Percentiles rank a stretch among this genome's conserved stretches.
Evolutionary conservation across 75 land plant genomes (phyloP).

Genomic region (Chamaecyparis obtusa): DNA sequence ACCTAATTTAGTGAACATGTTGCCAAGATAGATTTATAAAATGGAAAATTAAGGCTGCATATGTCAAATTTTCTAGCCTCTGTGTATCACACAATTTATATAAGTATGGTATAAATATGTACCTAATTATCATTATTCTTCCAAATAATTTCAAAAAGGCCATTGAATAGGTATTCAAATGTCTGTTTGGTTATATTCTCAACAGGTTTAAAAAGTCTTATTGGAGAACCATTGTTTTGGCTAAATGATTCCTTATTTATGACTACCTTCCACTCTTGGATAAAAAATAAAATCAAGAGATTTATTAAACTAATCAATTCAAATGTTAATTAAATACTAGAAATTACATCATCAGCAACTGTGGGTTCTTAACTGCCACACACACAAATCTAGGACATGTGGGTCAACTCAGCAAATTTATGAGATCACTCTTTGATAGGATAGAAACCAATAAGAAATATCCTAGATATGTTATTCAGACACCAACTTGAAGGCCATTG

Average conservation of each 20-base stretch:
- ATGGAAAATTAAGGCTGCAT: not conserved
- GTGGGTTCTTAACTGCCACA: no score
- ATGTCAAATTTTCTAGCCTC: not conserved
- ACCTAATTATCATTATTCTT: not conserved
- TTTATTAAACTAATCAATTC: not conserved
- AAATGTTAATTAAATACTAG: no score
- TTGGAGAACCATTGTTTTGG: not conserved
- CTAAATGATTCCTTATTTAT: not conserved
- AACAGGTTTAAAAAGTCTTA: not conserved
- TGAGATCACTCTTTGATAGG: not conserved
- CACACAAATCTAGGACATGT: not conserved
- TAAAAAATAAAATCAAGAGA: not conserved
- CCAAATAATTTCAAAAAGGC: not conserved
- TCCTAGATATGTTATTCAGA: not conserved
- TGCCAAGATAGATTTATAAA: not conserved
- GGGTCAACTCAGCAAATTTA: not conserved
- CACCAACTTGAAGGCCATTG: not conserved
- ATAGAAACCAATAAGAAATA: not conserved
- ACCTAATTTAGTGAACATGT: not conserved
- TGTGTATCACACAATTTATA: not conserved
- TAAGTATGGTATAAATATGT: not conserved
- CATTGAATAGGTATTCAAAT: not conserved
- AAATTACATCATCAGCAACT: no score
- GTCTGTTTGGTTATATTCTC: not conserved
- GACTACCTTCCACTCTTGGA: not conserved